Percentiles rank a stretch among this genome's conserved stretches.
These are phyloP conservation scores for Backusella macrospora DNA, from an alignment of 192 early-diverging fungal genomes.

Conservation along the genomic window DNA sequence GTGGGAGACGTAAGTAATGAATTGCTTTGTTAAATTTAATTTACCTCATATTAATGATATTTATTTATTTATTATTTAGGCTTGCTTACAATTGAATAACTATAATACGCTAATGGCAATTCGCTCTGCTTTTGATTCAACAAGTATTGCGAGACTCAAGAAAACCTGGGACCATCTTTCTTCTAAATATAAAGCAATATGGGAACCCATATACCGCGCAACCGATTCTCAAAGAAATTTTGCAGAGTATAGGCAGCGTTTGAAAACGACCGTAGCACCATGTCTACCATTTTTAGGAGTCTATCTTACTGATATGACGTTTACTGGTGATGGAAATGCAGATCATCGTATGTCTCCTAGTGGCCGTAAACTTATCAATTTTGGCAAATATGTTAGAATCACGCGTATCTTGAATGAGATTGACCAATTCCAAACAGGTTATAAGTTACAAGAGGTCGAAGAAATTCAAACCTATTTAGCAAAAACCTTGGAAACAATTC, in stretches of 20 bases:
- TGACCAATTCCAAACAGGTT: constrained; percentile 83
- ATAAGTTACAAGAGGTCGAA: constrained; percentile 69
- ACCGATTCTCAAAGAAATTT: constrained; percentile 70
- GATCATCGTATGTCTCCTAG: constrained; percentile 58
- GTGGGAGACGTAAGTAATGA: constrained; percentile 46
- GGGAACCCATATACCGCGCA: constrained; percentile 57
- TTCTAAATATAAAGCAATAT: constrained; percentile 68
- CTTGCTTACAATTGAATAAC: constrained; percentile 57
- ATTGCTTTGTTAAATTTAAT: constrained; percentile 7
- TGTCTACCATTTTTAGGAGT: constrained; percentile 80
- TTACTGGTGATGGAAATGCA: constrained; percentile 83
- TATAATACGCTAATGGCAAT: constrained; percentile 81
- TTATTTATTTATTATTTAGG: constrained; percentile 14
- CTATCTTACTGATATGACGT: constrained; percentile 82
- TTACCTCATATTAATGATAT: not conserved
- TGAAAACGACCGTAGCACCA: constrained; percentile 58
- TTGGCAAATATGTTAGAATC: constrained; percentile 80
- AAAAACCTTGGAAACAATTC: constrained; percentile 60
- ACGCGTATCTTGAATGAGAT: constrained; percentile 83
- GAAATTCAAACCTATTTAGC: constrained; percentile 76
- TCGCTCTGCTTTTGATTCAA: constrained; percentile 73
- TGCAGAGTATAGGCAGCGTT: constrained; percentile 53
- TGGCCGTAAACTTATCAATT: constrained; percentile 78
- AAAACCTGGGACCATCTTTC: constrained; percentile 65
- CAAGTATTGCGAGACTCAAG: constrained; percentile 72